Conservation (phyloP, 2,329 filamentous ascomycete species). For the Geosmithia morbida region DNA sequence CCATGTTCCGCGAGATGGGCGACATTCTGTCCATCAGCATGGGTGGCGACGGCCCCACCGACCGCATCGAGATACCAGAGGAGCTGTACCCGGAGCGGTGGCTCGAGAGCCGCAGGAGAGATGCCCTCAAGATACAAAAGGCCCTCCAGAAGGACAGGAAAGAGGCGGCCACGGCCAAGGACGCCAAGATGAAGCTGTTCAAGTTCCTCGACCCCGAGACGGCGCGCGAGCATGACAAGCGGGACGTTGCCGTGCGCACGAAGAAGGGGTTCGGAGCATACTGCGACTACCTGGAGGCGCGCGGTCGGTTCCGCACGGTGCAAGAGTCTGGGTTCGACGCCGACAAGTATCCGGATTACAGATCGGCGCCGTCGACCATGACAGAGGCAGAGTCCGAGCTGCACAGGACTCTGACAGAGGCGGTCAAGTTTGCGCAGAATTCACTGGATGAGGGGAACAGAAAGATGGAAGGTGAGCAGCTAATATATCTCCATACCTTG, state of each 20-base stretch:
- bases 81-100: slow-evolving; percentile 42
- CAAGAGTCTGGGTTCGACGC: slow-evolving; percentile 21
- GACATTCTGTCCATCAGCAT: slow-evolving; percentile 36
- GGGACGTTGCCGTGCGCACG: slow-evolving; percentile 14
- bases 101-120: slow-evolving; percentile 25
- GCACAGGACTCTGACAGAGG: slow-evolving; percentile 15
- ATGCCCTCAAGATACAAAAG: slow-evolving; percentile 28
- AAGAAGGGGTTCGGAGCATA: slow-evolving; percentile 16
- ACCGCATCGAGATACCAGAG: slow-evolving; percentile 33
- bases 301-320: slow-evolving; percentile 20
- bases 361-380: slow-evolving; percentile 20
- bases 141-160: slow-evolving; percentile 18
- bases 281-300: slow-evolving; percentile 18
- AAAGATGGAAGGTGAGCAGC: slow-evolving; percentile 20
- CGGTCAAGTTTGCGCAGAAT: slow-evolving; percentile 16
- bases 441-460: slow-evolving; percentile 18
- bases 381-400: slow-evolving; percentile 16
- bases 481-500: not conserved
- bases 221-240: slow-evolving; percentile 12
- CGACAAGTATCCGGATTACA: slow-evolving; percentile 21
- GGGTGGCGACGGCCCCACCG: slow-evolving; percentile 23
- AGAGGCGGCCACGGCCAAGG: slow-evolving; percentile 8
- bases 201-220: slow-evolving; percentile 13
- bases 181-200: slow-evolving; percentile 11
- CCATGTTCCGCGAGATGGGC: slow-evolving; percentile 27